Base-by-base conservation (phyloP, 2,329 filamentous ascomycete genomes). In the Colletotrichum paranaense region DNA sequence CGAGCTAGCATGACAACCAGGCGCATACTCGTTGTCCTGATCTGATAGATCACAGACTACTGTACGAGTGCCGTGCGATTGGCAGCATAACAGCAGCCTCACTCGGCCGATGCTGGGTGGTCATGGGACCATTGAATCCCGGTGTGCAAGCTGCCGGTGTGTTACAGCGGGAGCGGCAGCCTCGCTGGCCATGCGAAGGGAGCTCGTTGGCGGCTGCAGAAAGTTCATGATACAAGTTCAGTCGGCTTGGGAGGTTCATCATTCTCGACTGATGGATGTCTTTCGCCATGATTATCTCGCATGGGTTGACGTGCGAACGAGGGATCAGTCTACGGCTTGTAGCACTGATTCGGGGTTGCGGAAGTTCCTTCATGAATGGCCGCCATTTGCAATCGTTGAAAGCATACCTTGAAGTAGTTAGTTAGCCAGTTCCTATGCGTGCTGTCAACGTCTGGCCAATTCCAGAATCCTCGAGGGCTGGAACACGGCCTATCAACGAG, bases 61-160 rank as follows among this genome's bases (percentile, higher is more conserved):
- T 26, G 12, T 9, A 67, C 35, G 32, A 66, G 26, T 62, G 67
- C 67, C 49, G 57, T 71, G 66, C 55, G 63, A 69, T 38, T 53
- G 56, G 19, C 42, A 49, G 42, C 8, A 8, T 49, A 49, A 49
- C 55, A 52, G 49, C 67, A 65, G 67, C 55, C 55, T 71, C 59
- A n/a, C 49, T 62, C 67, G 49, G 35, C 56, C 35, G 62, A 55
- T 66, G 52, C 30, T 24, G 26, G 19, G 55, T 55, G 62, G 71
- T 71, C 71, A 73, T 73, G 71, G 58, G 67, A 57, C 67, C 67
- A 66, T 57, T 64, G 56, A 28, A 46, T 53, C 56, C 28, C 55
- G 60, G 28, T 58, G 62, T 71, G 67, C 42, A 49, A 59, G 60
- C 32, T 71, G 67, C 62, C 35, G 24, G 30, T 46, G 32, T 46